Conservation (phyloP, 768 basidiomycete genomes). For the Termitomyces sp. region DNA sequence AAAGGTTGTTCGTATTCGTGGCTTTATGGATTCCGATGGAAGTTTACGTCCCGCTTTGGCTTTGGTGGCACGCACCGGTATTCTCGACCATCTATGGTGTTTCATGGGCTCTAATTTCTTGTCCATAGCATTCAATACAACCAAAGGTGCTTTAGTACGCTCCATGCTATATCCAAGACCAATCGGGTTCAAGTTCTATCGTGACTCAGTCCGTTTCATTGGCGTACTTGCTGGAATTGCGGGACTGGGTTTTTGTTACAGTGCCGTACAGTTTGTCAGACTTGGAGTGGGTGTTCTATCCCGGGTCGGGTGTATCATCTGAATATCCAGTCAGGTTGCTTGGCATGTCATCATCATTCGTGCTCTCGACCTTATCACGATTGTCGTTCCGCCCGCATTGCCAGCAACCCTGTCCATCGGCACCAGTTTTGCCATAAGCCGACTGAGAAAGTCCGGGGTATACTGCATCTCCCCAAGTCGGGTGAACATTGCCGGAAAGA, state of each 20-base stretch:
- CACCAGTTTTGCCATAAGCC: conserved; percentile 87
- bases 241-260: conserved; percentile 83
- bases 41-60: conserved; percentile 63
- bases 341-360: conserved; percentile 91
- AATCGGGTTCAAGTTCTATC: conserved; percentile 98
- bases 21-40: conserved; percentile 45
- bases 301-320: not conserved
- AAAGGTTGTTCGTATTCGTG: conserved; percentile 80
- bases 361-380: conserved; percentile 91
- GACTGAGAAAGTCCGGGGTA: conserved; percentile 81
- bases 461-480: conserved; percentile 96
- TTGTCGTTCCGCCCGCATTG: conserved; percentile 95
- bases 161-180: conserved; percentile 99
- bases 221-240: conserved; percentile 89
- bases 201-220: conserved; percentile 88
- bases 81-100: conserved; percentile 8
- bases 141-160: conserved; percentile 90
- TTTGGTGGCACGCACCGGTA: conserved; percentile 83
- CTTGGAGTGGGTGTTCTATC: conserved; percentile 60
- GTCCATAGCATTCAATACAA: conserved; percentile 81
- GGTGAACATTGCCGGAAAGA: conserved; percentile 91
- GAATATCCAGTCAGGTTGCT: conserved; percentile 46
- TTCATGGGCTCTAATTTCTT: not conserved
- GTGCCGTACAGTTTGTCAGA: conserved; percentile 85
- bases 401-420: conserved; percentile 97